These are phyloP conservation scores for Diplodia intermedia DNA, from an alignment of 2,329 filamentous ascomycete genomes.

Conservation along the genomic window DNA sequence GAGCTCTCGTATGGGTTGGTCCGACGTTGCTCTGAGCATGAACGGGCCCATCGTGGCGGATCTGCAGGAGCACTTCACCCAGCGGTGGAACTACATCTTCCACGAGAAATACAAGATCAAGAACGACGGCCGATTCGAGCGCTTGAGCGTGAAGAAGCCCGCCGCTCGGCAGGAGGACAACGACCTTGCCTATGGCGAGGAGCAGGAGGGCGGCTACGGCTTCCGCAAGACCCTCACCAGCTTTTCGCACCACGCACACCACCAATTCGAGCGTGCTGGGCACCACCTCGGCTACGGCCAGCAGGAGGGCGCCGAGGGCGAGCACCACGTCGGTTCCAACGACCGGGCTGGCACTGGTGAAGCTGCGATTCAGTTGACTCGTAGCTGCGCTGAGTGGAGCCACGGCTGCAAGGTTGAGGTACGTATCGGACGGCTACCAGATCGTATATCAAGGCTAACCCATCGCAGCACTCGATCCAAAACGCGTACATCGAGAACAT, in stretches of 20 bases:
- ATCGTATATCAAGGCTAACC: constrained; percentile 31
- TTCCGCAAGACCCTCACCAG: constrained; percentile 34
- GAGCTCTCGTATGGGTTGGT: constrained; percentile 90
- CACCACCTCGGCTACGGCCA: constrained; percentile 38
- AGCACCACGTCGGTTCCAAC: constrained; percentile 36
- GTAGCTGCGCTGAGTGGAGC: constrained; percentile 62
- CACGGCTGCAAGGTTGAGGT: constrained; percentile 65
- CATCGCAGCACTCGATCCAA: constrained; percentile 74
- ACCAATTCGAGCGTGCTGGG: constrained; percentile 35
- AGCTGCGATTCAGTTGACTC: constrained; percentile 47
- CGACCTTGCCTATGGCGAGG: constrained; percentile 43
- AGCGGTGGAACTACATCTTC: constrained; percentile 93
- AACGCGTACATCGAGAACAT: constrained; percentile 83
- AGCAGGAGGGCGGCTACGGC: constrained; percentile 41
- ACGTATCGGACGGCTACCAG: constrained; percentile 33
- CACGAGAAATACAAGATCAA: constrained; percentile 76
- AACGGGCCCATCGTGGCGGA: constrained; percentile 77
- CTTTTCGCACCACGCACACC: constrained; percentile 29
- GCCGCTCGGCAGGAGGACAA: constrained; percentile 47
- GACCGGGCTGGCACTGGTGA: constrained; percentile 35
- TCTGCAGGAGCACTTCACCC: constrained; percentile 77
- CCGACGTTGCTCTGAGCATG: constrained; percentile 80
- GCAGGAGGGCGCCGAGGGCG: constrained; percentile 37
- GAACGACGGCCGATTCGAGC: constrained; percentile 58
- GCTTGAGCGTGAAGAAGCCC: constrained; percentile 35